Base-by-base conservation (phyloP, 768 basidiomycete species). In the Chalciporus chontae region DNA sequence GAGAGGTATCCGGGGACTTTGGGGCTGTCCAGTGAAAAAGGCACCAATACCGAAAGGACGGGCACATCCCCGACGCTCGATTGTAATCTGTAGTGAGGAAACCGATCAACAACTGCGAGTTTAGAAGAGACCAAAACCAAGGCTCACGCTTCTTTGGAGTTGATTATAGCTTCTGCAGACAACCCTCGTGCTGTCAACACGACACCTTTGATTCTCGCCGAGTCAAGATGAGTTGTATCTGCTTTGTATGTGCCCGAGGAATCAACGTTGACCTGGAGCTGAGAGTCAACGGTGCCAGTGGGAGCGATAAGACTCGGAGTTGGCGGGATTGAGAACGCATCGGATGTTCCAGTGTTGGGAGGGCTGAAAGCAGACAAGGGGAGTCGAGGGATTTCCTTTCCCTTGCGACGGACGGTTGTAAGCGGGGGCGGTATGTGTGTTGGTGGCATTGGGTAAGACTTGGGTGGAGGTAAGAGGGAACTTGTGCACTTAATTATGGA, bases 321-420 rank as follows among this genome's bases (percentile, higher is more conserved):
- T 18, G 83, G 80, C 8, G 84, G 79, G 9, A 87, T 55, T 2
- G 83, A 85, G 62, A 89, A 90, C 1, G 71, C 70, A 40, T 89
- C 87, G 17, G 76, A 77, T 0, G 80, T 78, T 45, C 83, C 82
- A 4, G 84, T 74, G 67, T 78, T 85, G 21, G 86, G 85, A 0
- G 87, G 81, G 23, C 75, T 79, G 65, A 92, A 92, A 0, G 82
- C 90, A 10, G 88, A 89, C 21, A 83, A 65, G 0, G 89, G 88
- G 11, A 93, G 80, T 40, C 75, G 78, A 8, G 90, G 90, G 5
- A 83, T 79, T 18, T 78, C 71, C 63, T 81, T 87, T 21, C 76
- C 80, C 63, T 79, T 88, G 60, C 84, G 82, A 55, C 83, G 79
- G 11, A 68, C 58, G n/a, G 69, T 68, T 48, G 66, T 59, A 34